phyloP scores from a whole-genome alignment of 1,284 basidiomycete species.

The Ustilago esculenta region DNA sequence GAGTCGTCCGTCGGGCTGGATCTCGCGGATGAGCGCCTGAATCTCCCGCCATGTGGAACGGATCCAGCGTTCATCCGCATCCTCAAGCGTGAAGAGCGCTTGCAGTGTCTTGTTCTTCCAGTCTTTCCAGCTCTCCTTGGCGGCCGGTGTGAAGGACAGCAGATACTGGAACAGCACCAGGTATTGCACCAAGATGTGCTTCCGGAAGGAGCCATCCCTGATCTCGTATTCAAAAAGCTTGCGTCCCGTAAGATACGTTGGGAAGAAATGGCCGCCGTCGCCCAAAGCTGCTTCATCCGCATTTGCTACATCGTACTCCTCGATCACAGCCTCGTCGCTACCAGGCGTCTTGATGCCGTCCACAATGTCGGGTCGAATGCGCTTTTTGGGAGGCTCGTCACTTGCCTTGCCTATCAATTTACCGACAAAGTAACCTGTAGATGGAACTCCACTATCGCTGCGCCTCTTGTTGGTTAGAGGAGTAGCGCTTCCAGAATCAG shows the following conservation, averaged over 20 bases:
- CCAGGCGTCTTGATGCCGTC: conserved; percentile 15
- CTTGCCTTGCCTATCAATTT: conserved; percentile 10
- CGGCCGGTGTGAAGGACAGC: conserved; percentile 77
- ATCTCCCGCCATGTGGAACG: conserved; percentile 60
- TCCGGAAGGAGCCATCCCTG: conserved; percentile 85
- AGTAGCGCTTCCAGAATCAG: conserved; percentile 3
- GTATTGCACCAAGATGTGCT: conserved; percentile 88
- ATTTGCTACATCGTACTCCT: conserved; percentile 2
- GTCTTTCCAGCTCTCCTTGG: conserved; percentile 74
- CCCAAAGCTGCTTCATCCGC: conserved; percentile 22
- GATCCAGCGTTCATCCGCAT: conserved; percentile 59
- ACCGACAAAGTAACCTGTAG: conserved; percentile 35
- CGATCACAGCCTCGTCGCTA: conserved; percentile 9
- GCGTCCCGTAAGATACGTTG: conserved; percentile 86
- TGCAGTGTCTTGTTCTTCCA: conserved; percentile 62
- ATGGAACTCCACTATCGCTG: background rate
- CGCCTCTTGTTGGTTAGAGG: conserved; percentile 21
- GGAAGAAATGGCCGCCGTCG: conserved; percentile 79
- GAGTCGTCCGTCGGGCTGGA: conserved; percentile 49
- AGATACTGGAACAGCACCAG: conserved; percentile 84
- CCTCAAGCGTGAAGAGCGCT: conserved; percentile 42
- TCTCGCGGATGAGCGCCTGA: conserved; percentile 49
- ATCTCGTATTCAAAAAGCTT: conserved; percentile 86
- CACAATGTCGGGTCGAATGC: conserved; percentile 28
- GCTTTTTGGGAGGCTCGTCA: conserved; percentile 17